Percentiles rank a stretch among this genome's conserved stretches.
Conservation (phyloP, 78 protist genomes). For the Guillardia theta region DNA sequence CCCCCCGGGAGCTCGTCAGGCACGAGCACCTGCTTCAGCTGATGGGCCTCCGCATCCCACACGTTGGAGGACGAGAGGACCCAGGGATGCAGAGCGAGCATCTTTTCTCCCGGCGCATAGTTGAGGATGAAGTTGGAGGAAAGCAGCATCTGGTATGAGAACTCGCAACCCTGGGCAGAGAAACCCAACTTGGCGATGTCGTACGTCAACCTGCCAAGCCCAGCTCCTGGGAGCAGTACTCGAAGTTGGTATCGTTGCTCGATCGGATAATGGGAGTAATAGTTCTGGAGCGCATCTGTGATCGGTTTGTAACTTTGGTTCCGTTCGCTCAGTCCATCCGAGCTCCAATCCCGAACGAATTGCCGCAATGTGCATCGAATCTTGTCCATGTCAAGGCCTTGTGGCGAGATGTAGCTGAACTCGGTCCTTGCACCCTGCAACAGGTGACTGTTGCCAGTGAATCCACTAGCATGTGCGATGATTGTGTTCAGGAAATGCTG, state of each 20-base stretch:
- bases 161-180: constrained; percentile 69
- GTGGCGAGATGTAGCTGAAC: background rate
- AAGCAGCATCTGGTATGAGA: constrained; percentile 71
- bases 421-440: background rate
- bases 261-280: background rate
- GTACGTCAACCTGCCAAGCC: constrained; percentile 74
- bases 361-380: constrained; percentile 46
- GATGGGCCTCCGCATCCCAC: background rate
- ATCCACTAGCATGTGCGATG: too few relatives aligned
- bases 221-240: too few relatives aligned
- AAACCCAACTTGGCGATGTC: constrained; percentile 65
- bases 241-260: background rate
- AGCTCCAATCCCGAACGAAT: constrained; percentile 68
- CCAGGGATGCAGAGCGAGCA: constrained; percentile 49
- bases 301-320: constrained; percentile 58
- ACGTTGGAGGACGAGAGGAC: constrained; percentile 50
- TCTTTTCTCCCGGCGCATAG: background rate
- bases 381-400: background rate
- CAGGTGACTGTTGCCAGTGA: too few relatives aligned
- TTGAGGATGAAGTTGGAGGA: constrained; percentile 66
- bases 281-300: constrained; percentile 1
- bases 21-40: constrained; percentile 5
- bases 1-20: constrained; percentile 53
- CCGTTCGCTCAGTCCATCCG: constrained; percentile 68
- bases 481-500: too few relatives aligned